phyloP scores from a whole-genome alignment of 2,329 filamentous ascomycete genomes.

The Aspergillus proliferans region DNA sequence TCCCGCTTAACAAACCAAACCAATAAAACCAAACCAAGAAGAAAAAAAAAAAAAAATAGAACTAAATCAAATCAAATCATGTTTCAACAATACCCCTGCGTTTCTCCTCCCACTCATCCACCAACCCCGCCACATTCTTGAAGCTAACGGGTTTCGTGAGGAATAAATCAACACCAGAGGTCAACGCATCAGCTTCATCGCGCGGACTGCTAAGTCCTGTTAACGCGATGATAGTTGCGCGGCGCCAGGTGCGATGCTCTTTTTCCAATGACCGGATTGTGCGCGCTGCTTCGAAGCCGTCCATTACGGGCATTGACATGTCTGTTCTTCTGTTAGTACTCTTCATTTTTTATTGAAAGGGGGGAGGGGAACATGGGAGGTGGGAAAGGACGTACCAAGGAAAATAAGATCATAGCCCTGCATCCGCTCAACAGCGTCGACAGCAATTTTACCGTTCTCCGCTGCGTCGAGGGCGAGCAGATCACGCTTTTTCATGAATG shows the following conservation, averaged over 20 bases:
- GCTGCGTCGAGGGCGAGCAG: conserved; percentile 32
- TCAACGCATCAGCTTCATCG: conserved; percentile 39
- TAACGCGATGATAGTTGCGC: conserved; percentile 40
- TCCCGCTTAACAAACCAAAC: too few relatives aligned
- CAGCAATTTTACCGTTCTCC: conserved; percentile 38
- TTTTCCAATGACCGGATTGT: conserved; percentile 40
- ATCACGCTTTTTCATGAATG: conserved; percentile 36
- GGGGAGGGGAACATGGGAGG: not conserved
- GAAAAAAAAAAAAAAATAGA: too few relatives aligned
- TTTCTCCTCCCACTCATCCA: conserved; percentile 27
- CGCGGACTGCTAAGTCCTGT: conserved; percentile 40
- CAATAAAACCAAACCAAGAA: too few relatives aligned
- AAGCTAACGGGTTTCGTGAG: conserved; percentile 44
- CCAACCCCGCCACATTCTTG: conserved; percentile 35
- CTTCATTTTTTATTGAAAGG: not conserved
- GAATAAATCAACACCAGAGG: conserved; percentile 41
- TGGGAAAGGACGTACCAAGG: conserved; percentile 27
- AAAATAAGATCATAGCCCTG: conserved; percentile 41
- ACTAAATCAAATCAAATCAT: too few relatives aligned
- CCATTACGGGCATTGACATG: conserved; percentile 45
- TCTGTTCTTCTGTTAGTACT: conserved; percentile 16
- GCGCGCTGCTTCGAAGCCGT: conserved; percentile 43
- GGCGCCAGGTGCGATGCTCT: conserved; percentile 21
- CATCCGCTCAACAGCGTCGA: conserved; percentile 32
- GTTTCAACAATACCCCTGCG: too few relatives aligned